Evolutionary conservation across 208 protist genomes (phyloP).

Genomic region (Tritrichomonas musculus): DNA sequence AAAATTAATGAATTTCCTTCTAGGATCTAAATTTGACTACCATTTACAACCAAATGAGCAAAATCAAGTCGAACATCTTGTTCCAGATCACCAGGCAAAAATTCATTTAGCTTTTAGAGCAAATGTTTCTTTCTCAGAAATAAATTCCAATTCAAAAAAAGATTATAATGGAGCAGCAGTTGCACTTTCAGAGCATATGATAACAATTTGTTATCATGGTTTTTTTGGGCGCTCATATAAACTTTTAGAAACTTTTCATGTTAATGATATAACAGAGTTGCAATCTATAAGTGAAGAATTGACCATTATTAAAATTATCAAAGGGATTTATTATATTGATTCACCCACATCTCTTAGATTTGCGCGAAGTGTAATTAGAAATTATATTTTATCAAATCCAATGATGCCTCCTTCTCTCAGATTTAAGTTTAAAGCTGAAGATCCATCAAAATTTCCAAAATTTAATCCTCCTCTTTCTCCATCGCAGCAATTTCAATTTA

Average conservation of each 20-base stretch:
- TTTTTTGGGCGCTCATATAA: too few relatives aligned
- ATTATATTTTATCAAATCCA: background rate
- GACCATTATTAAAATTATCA: too few relatives aligned
- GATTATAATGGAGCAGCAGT: background rate
- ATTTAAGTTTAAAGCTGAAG: background rate
- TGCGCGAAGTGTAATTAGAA: background rate
- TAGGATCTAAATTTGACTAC: background rate
- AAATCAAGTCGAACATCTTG: background rate
- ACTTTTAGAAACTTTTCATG: too few relatives aligned
- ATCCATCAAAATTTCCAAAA: background rate
- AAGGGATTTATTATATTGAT: background rate
- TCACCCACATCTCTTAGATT: background rate
- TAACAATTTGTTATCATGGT: background rate
- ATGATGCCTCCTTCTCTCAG: background rate
- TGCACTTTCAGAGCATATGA: background rate
- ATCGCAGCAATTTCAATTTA: slow-evolving; percentile 6
- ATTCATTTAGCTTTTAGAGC: background rate
- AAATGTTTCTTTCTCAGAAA: background rate
- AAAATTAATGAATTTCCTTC: too few relatives aligned
- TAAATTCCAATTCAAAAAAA: background rate
- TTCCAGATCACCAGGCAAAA: background rate
- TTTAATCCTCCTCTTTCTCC: background rate
- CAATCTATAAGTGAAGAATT: too few relatives aligned
- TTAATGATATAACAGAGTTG: too few relatives aligned
- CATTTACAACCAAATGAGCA: background rate